Evolutionary conservation across 1,284 basidiomycete genomes (phyloP), one percentile per base, ranked within the genome.

Genomic region (Naganishia albida): DNA sequence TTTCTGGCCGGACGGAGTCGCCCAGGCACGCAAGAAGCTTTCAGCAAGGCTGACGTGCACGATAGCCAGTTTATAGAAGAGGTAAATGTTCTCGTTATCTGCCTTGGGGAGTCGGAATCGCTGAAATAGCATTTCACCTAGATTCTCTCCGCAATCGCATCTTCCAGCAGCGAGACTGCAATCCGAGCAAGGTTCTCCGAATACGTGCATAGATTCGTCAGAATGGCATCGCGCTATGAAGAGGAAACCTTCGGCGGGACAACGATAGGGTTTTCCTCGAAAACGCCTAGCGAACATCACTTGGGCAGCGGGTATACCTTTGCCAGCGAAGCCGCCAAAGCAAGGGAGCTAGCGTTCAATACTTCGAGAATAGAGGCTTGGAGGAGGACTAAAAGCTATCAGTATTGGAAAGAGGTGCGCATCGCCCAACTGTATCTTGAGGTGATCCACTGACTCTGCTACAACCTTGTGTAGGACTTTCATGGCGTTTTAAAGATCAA

Each of bases 41-140:
- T n/a, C 16, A 13, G 81, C 48, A 88, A 86, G 72, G 74, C 81
- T 43, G 90, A 89, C 69, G 86, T 84, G 65, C 81, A 85, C 34
- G 94, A 97, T 74, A 89, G 87, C 70, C 69, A 88, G 15, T 95
- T 97, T 78, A 90, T 97, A 74, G 92, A 97, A 66, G 94, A 97
- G 73, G 91, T 93, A 70, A 74, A 34, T 34, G 88, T 83, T 12
- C 26, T 40, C 23, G 38, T 64, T 59, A 69, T 78, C 74, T 77
- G 78, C 60, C 69, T 72, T 49, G 65, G 71, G 38, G 40, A 26
- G 42, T 10, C 65, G n/a, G 34, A 50, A 42, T 7, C 23, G 62
- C n/a, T 18, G 13, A 34, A 53, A 65, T 70, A 51, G 54, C 49
- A 39, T 55, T 7, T 34, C 42, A 55, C 55, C 26, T 65, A 88